phyloP scores from a whole-genome alignment of 306 rosid genomes.

The Vigna trinervia region DNA sequence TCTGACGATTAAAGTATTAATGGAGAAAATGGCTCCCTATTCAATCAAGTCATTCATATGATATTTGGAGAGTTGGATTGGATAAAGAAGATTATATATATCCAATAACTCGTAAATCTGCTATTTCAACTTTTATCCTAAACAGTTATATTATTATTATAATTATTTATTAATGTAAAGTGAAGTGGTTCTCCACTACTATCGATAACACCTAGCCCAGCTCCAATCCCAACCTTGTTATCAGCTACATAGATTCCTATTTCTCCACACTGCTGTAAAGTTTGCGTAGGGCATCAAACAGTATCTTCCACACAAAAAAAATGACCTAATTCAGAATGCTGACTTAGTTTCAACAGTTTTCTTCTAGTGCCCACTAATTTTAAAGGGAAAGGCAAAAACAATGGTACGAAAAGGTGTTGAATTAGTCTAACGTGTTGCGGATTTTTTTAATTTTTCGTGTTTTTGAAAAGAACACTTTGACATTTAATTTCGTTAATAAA shows the following conservation, averaged over 20 bases:
- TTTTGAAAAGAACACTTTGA: no score
- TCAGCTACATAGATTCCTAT: background rate
- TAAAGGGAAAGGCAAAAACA: background rate
- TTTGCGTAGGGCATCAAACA: slow-evolving; percentile 10
- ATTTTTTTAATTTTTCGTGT: no score
- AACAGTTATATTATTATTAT: background rate
- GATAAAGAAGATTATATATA: background rate
- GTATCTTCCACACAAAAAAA: background rate
- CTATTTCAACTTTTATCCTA: slow-evolving; percentile 3
- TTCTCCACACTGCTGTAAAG: background rate
- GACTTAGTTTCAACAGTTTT: background rate
- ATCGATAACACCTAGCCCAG: background rate
- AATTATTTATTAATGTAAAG: background rate
- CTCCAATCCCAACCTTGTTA: background rate
- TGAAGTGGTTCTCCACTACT: background rate
- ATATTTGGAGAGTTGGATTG: background rate
- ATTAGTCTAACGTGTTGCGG: background rate
- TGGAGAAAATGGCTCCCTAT: background rate
- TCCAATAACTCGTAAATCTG: background rate
- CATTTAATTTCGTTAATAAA: no score
- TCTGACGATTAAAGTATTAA: background rate
- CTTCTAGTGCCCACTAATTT: background rate
- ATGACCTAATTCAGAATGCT: background rate
- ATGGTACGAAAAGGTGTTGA: no score
- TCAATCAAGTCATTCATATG: slow-evolving; percentile 5